Evolutionary conservation across 179 eudicot species (phyloP).

Genomic region (Gypsophila paniculata): DNA sequence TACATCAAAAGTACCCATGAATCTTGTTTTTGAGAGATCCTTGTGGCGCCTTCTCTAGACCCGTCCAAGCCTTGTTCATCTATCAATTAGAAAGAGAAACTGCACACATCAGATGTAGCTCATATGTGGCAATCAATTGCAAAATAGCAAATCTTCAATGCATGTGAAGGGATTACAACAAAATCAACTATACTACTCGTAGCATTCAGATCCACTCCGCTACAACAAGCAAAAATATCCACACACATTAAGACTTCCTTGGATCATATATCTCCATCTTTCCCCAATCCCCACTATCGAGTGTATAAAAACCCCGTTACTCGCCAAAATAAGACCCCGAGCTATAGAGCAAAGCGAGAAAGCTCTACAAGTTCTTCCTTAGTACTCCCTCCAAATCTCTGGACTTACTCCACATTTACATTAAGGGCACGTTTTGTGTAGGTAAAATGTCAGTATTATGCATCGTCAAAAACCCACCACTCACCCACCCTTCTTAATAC

Average conservation of each 20-base stretch:
- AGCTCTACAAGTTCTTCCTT: neutral
- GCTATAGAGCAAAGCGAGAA: neutral
- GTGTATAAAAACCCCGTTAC: neutral
- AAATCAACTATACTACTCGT: neutral
- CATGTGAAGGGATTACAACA: neutral
- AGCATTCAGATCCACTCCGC: neutral
- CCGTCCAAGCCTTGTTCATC: slow-evolving; percentile 85
- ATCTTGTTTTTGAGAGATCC: slow-evolving; percentile 83
- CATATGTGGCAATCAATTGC: slow-evolving; percentile 7
- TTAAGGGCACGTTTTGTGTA: too few relatives aligned
- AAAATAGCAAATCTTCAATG: neutral
- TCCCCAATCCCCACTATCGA: neutral
- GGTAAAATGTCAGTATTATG: too few relatives aligned
- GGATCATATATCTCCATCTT: neutral
- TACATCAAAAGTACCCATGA: slow-evolving; percentile 58
- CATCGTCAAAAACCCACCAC: too few relatives aligned
- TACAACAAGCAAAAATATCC: neutral
- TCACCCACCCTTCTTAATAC: too few relatives aligned
- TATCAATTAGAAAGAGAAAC: slow-evolving; percentile 23
- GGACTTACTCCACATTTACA: too few relatives aligned
- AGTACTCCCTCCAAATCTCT: too few relatives aligned
- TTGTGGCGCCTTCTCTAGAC: slow-evolving; percentile 73
- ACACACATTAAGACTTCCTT: neutral
- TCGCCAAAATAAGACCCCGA: neutral
- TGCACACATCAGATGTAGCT: slow-evolving; percentile 9